Evolutionary conservation across 148 eudicot genomes (phyloP).

Genomic region (Cornus controversa): DNA sequence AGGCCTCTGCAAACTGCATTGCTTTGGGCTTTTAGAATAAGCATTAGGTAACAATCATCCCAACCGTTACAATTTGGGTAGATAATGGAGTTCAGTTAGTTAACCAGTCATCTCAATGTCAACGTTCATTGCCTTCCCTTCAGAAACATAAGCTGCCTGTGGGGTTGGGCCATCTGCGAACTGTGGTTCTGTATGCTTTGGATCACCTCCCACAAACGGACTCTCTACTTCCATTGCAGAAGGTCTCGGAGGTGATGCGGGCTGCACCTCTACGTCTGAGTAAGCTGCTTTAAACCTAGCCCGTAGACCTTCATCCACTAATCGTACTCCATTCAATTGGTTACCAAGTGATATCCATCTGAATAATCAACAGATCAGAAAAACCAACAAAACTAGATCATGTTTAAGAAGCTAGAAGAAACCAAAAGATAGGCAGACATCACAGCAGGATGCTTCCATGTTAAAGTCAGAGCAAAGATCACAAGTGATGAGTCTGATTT

Average conservation of each 20-base stretch:
- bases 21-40: background rate
- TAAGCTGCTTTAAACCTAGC: conserved; percentile 97
- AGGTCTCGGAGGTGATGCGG: conserved; percentile 83
- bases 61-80: background rate
- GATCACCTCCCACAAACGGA: conserved; percentile 48
- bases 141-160: conserved; percentile 31
- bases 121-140: conserved; percentile 38
- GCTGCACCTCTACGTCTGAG: conserved; percentile 90
- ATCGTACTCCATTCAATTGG: conserved; percentile 70
- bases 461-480: too few relatives aligned
- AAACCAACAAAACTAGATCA: background rate
- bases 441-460: too few relatives aligned
- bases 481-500: too few relatives aligned
- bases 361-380: background rate
- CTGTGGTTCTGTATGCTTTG: conserved; percentile 32
- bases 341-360: conserved; percentile 96
- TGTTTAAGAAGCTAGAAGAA: background rate
- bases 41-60: background rate
- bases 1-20: background rate
- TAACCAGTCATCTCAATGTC: conserved; percentile 58
- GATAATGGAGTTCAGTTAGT: conserved; percentile 9
- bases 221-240: conserved; percentile 77
- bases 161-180: conserved; percentile 34
- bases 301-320: conserved; percentile 86
- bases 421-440: too few relatives aligned